Evolutionary conservation across 176 grass and related monocot genomes (phyloP).

Genomic region (Lolium multiflorum): DNA sequence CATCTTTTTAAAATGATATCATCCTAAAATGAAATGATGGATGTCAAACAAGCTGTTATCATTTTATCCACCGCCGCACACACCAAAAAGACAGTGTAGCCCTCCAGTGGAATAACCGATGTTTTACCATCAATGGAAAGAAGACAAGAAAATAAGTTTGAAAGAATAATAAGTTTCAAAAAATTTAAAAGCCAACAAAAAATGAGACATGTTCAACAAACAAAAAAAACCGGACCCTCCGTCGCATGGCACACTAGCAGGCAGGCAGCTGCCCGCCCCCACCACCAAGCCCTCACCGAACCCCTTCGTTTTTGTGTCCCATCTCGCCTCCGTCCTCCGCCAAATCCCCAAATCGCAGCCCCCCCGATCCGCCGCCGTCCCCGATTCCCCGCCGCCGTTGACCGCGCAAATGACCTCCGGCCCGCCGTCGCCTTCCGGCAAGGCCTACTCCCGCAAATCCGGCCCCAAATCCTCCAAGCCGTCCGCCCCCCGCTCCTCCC

Average conservation of each 20-base stretch:
- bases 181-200: not conserved
- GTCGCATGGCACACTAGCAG: not conserved
- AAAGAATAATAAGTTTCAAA: not conserved
- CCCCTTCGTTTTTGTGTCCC: conserved; percentile 35
- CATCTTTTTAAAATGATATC: too few relatives aligned
- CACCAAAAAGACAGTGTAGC: too few relatives aligned
- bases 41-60: too few relatives aligned
- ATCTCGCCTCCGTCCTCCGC: conserved; percentile 33
- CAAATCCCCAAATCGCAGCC: conserved; percentile 59
- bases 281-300: conserved; percentile 50
- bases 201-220: not conserved
- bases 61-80: too few relatives aligned
- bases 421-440: conserved; percentile 55
- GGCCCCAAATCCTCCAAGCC: conserved; percentile 43
- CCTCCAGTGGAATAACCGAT: too few relatives aligned
- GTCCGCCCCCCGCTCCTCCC: conserved; percentile 35
- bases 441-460: conserved; percentile 66
- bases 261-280: not conserved
- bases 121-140: not conserved
- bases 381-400: conserved; percentile 44
- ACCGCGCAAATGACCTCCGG: conserved; percentile 59
- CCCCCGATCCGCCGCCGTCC: conserved; percentile 50
- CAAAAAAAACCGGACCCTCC: not conserved
- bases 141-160: not conserved
- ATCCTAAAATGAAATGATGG: too few relatives aligned